Conservation (phyloP, 257 asterid genomes). For the Salvia hispanica region DNA sequence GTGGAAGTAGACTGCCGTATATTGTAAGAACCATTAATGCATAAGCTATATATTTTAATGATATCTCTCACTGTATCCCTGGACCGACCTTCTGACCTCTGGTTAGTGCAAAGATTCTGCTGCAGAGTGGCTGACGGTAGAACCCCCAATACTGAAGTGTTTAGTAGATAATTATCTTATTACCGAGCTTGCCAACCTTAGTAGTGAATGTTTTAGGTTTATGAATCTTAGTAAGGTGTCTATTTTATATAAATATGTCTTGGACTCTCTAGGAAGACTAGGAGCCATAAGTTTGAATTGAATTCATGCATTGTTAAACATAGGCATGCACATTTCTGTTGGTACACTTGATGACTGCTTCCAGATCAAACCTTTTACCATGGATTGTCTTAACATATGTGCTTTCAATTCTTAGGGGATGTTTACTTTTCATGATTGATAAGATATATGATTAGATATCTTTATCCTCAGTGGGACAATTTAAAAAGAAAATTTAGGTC, state of each 20-base stretch:
- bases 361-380: background rate
- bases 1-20: conserved; percentile 21
- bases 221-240: background rate
- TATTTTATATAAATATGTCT: background rate
- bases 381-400: background rate
- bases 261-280: background rate
- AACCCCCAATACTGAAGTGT: background rate
- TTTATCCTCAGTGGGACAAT: too few relatives aligned
- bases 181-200: background rate
- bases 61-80: background rate
- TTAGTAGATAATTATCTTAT: background rate
- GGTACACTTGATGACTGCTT: background rate
- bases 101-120: background rate
- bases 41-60: background rate
- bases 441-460: too few relatives aligned
- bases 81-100: background rate
- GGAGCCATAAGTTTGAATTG: background rate
- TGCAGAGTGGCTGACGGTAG: background rate
- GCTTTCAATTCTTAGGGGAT: background rate
- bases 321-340: background rate
- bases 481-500: too few relatives aligned
- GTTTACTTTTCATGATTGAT: too few relatives aligned
- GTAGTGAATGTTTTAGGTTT: background rate
- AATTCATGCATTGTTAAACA: background rate
- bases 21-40: conserved; percentile 1